A percentile compares a stretch with the other conserved stretches of the same genome.
phyloP scores from a whole-genome alignment of 306 rosid genomes.

The Glycine tomentella region DNA sequence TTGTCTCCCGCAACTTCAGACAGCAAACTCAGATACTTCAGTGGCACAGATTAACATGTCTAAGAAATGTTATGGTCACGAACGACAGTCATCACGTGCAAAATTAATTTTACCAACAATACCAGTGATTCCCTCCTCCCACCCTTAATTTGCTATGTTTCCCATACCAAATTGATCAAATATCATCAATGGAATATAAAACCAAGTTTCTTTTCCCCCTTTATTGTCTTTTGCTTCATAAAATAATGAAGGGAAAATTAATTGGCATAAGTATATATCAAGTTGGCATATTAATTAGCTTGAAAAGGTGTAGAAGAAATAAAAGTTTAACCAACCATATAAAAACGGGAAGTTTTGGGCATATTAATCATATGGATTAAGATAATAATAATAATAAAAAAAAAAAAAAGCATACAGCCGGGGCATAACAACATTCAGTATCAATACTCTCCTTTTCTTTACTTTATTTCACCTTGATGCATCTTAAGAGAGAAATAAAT shows the following conservation, averaged over 20 bases:
- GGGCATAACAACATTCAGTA: conserved; percentile 34
- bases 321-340: conserved; percentile 21
- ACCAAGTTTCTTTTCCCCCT: background rate
- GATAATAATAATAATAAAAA: conserved; percentile 1
- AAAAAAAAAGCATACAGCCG: conserved; percentile 11
- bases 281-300: conserved; percentile 18
- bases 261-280: background rate
- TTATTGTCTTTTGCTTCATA: background rate
- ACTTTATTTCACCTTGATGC: conserved; percentile 46
- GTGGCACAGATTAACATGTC: conserved; percentile 51
- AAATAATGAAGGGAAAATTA: background rate
- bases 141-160: conserved; percentile 4
- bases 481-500: conserved; percentile 45
- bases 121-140: conserved; percentile 5
- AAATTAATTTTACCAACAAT: conserved; percentile 44
- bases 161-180: conserved; percentile 9
- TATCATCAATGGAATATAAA: conserved; percentile 1
- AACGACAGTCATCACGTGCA: conserved; percentile 42
- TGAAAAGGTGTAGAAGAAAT: conserved; percentile 11
- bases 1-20: conserved; percentile 57
- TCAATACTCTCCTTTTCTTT: conserved; percentile 41
- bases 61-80: conserved; percentile 24
- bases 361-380: conserved; percentile 23
- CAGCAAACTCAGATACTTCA: conserved; percentile 46
- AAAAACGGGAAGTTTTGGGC: background rate